Evolutionary conservation across 2,329 filamentous ascomycete genomes (phyloP), one percentile per base, ranked within the genome.

Genomic region (Tolypocladium endophyticum): DNA sequence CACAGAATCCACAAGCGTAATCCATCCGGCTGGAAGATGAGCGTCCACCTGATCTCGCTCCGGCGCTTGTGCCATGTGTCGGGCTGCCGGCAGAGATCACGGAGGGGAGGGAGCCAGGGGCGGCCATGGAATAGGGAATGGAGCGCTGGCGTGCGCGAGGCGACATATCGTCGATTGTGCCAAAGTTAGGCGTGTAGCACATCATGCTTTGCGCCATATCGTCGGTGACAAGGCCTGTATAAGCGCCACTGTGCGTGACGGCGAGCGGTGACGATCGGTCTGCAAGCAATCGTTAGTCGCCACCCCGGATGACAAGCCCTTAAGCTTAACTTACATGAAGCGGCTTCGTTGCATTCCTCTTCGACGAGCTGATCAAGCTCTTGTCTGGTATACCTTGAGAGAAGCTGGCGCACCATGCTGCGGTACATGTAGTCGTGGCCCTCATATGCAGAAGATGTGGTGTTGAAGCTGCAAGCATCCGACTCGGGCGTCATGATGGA

Each of bases 1-100:
- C 69, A 64, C 75, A 77, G 59, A 76, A 74, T 8, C 62, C 62
- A 25, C 63, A 64, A 23, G 59, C 58, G 38, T 64, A 61, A 38
- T 65, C 63, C 16, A 54, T 35, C 41, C 70, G 68, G 59, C 70
- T 73, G 16, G 59, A 41, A 16, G 38, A 43, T 38, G 56, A 5
- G 56, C 56, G 33, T 16, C 56, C 30, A 33, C 57, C 47, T 33
- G 60, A 1, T 56, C 50, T 30, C 20, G 56, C 52, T 45, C 35
- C 56, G 25, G n/a, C 6, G n/a, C 33, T 14, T 25, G 25, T 36
- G 41, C 38, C 55, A 2, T 35, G 41, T 16, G 39, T 30, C 11
- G 55, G 56, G 23, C 39, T 41, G 1, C 38, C 36, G 7, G 36
- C 23, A 4, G 35, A 38, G 3, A 23, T 36, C n/a, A 25, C 35